phyloP scores from a whole-genome alignment of 2,329 filamentous ascomycete genomes.

The Hymenoscyphus infarciens region DNA sequence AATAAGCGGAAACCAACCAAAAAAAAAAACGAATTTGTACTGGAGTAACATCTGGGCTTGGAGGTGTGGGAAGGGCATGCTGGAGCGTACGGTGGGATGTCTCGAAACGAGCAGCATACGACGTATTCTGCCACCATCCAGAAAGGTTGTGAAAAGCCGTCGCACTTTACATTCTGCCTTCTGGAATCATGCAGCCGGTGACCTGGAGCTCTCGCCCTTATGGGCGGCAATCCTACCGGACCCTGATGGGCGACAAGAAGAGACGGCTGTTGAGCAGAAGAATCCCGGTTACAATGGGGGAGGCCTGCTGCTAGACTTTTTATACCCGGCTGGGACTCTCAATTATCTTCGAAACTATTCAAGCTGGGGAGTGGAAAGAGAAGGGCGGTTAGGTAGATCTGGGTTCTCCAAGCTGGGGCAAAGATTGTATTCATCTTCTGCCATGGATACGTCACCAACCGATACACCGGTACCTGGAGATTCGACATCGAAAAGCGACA shows the following conservation, averaged over 20 bases:
- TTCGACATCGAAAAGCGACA: background rate
- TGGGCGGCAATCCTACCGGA: constrained; percentile 30
- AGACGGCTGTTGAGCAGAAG: constrained; percentile 13
- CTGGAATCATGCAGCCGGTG: constrained; percentile 50
- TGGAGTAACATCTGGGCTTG: background rate
- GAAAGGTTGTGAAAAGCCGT: constrained; percentile 36
- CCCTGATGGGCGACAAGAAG: constrained; percentile 17
- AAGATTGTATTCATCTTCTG: constrained; percentile 36
- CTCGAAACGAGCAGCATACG: constrained; percentile 52
- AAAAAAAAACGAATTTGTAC: background rate
- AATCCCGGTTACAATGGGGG: constrained; percentile 13
- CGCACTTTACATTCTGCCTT: constrained; percentile 52
- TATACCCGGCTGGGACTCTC: constrained; percentile 40
- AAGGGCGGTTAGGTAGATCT: constrained; percentile 20
- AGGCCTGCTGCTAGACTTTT: constrained; percentile 37
- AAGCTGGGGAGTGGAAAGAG: constrained; percentile 28
- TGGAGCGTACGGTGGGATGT: constrained; percentile 56
- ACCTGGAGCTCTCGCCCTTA: constrained; percentile 33
- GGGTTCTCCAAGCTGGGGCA: constrained; percentile 27
- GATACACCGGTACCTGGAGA: background rate
- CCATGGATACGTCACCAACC: constrained; percentile 11
- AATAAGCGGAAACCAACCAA: background rate
- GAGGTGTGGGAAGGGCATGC: constrained; percentile 44
- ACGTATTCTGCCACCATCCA: constrained; percentile 42
- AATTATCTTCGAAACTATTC: constrained; percentile 36